Evolutionary conservation across 2,329 filamentous ascomycete species (phyloP).

Genomic region (Westerdykella sp.): DNA sequence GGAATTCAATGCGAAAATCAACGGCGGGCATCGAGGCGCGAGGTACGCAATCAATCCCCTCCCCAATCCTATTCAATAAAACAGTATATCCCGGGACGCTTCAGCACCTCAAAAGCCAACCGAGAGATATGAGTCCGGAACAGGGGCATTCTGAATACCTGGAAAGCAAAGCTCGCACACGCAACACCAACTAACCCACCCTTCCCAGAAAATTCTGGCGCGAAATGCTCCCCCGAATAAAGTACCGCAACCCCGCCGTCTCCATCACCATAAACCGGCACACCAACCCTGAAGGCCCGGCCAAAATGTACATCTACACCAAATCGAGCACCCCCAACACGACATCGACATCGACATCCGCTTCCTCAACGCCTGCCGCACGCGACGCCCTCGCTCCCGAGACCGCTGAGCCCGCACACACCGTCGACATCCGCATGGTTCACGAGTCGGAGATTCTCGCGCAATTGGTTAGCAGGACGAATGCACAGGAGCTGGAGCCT

Average conservation of each 20-base stretch:
- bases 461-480: slow-evolving; percentile 57
- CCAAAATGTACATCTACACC: slow-evolving; percentile 28
- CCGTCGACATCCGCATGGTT: slow-evolving; percentile 55
- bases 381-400: slow-evolving; percentile 23
- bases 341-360: slow-evolving; percentile 6
- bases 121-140: not conserved
- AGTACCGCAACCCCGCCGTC: slow-evolving; percentile 86
- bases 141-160: not conserved
- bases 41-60: slow-evolving; percentile 48
- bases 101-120: not conserved
- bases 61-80: slow-evolving; percentile 11
- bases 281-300: slow-evolving; percentile 36
- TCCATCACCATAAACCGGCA: slow-evolving; percentile 76
- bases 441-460: slow-evolving; percentile 57
- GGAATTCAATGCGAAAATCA: slow-evolving; percentile 58
- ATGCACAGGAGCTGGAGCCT: slow-evolving; percentile 52
- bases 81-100: not conserved
- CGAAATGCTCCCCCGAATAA: slow-evolving; percentile 73
- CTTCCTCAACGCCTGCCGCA: slow-evolving; percentile 16
- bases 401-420: slow-evolving; percentile 35
- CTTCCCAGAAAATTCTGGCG: slow-evolving; percentile 79
- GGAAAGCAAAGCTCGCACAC: not conserved
- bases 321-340: slow-evolving; percentile 8
- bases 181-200: slow-evolving; percentile 2
- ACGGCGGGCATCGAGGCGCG: slow-evolving; percentile 65